Conservation (phyloP, 495 filamentous ascomycete genomes). For the Articulospora tetracladia region DNA sequence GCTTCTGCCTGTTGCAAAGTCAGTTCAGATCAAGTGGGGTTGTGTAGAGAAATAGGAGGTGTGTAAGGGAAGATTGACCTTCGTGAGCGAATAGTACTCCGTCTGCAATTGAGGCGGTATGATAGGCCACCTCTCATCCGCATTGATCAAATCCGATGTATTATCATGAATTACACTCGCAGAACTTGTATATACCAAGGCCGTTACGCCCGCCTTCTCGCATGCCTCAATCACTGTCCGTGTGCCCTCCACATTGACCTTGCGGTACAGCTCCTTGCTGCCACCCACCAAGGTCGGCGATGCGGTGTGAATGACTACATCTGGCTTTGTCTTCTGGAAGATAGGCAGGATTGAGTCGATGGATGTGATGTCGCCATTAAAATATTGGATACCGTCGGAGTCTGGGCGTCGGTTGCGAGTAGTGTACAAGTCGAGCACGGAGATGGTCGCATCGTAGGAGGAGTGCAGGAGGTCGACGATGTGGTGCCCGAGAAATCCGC, state of each 20-base stretch:
- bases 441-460: slow-evolving; percentile 56
- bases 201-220: slow-evolving; percentile 74
- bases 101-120: slow-evolving; percentile 65
- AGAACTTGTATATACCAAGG: slow-evolving; percentile 91
- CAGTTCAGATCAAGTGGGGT: background rate
- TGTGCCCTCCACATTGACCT: slow-evolving; percentile 93
- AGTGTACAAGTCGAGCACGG: slow-evolving; percentile 84
- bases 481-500: slow-evolving; percentile 68
- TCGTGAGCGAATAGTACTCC: slow-evolving; percentile 91
- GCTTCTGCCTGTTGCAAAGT: slow-evolving; percentile 65
- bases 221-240: slow-evolving; percentile 72
- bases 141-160: slow-evolving; percentile 76
- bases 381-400: slow-evolving; percentile 67
- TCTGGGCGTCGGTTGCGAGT: slow-evolving; percentile 67
- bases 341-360: slow-evolving; percentile 56
- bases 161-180: slow-evolving; percentile 85
- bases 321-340: slow-evolving; percentile 69
- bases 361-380: slow-evolving; percentile 85
- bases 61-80: slow-evolving; percentile 44
- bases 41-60: background rate
- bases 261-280: slow-evolving; percentile 60
- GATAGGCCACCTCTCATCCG: slow-evolving; percentile 82
- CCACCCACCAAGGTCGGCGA: slow-evolving; percentile 56
- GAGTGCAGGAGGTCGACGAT: slow-evolving; percentile 58
- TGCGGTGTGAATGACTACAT: slow-evolving; percentile 94